phyloP scores from a whole-genome alignment of 768 basidiomycete species.

The Auriculariales sp. region DNA sequence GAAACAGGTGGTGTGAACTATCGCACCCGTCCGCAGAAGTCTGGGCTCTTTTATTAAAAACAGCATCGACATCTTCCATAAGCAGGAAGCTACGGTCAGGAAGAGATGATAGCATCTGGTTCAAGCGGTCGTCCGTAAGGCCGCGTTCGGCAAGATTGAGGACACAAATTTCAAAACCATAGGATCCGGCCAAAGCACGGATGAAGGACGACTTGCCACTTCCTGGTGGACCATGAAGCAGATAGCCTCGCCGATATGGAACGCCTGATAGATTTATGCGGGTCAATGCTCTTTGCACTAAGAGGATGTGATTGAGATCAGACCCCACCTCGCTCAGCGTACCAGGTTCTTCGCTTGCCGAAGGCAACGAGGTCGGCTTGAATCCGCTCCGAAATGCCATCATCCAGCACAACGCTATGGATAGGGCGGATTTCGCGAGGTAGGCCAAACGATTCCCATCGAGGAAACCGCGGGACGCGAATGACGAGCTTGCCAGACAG shows the following conservation, averaged over 20 bases:
- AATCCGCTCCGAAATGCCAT: slow-evolving; percentile 76
- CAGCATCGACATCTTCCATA: slow-evolving; percentile 95
- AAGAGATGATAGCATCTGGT: slow-evolving; percentile 81
- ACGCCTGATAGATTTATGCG: slow-evolving; percentile 74
- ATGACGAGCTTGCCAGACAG: slow-evolving; percentile 93
- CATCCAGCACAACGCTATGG: slow-evolving; percentile 74
- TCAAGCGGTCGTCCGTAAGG: slow-evolving; percentile 90
- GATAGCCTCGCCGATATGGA: slow-evolving; percentile 90
- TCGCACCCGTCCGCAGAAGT: slow-evolving; percentile 80
- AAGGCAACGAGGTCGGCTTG: slow-evolving; percentile 71
- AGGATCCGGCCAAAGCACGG: slow-evolving; percentile 83
- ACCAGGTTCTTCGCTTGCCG: slow-evolving; percentile 77
- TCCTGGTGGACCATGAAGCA: slow-evolving; percentile 91
- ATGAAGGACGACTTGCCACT: slow-evolving; percentile 99
- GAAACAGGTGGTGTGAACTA: background rate
- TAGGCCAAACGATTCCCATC: slow-evolving; percentile 92
- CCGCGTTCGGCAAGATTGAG: slow-evolving; percentile 94
- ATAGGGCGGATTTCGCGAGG: slow-evolving; percentile 78
- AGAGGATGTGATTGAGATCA: background rate
- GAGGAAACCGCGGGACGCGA: slow-evolving; percentile 90
- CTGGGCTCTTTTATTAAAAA: slow-evolving; percentile 86
- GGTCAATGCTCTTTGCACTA: slow-evolving; percentile 2
- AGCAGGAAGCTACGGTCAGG: slow-evolving; percentile 90
- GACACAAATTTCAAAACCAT: slow-evolving; percentile 91
- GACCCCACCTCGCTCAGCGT: slow-evolving; percentile 77